Base-by-base conservation (phyloP, 2,329 filamentous ascomycete genomes). In the Talaromyces pinophilus region DNA sequence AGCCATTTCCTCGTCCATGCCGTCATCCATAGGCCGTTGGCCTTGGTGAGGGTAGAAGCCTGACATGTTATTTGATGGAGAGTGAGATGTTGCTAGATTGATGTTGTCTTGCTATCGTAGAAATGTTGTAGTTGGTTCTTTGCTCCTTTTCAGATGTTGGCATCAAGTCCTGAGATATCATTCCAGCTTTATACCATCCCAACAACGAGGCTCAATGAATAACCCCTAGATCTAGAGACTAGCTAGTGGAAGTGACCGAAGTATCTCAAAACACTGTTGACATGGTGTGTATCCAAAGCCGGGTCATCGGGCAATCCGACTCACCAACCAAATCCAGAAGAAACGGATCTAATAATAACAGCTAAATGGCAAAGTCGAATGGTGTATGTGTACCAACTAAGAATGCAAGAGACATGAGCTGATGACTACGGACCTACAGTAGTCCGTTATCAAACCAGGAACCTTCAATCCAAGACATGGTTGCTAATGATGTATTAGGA, bases 291-390 rank as follows among this genome's bases (percentile, higher is more conserved):
- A 57, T 55, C 25, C 17, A 35, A 55, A 22, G 52, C 30, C n/a
- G 30, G 30, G 30, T 55, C 30, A 35, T 55, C 30, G 28, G 52
- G 30, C 30, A 19, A 55, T 19, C 30, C 30, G 30, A 55, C 33
- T 19, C 52, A 33, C 52, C 28, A 55, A 55, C 52, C 52, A 57
- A 35, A 57, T 13, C 52, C 30, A 35, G 4, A 13, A 57, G 52
- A 38, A 33, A 10, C 30, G 10, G 13, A 57, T 57, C 54, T 57
- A 57, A 57, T 57, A 57, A 57, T 57, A 57, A 57, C 54, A 40
- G 33, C 54, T 57, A 25, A 19, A 22, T 57, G 33, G 50, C 48
- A 3, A 52, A 19, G 17, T 54, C 50, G 50, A 54, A 54, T 10
- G 8, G 11, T 22, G 54, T 38, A 57, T 52, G 28, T 25, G 33